Conservation (phyloP, 768 basidiomycete species). For the Porpolomopsis calyptriformis region DNA sequence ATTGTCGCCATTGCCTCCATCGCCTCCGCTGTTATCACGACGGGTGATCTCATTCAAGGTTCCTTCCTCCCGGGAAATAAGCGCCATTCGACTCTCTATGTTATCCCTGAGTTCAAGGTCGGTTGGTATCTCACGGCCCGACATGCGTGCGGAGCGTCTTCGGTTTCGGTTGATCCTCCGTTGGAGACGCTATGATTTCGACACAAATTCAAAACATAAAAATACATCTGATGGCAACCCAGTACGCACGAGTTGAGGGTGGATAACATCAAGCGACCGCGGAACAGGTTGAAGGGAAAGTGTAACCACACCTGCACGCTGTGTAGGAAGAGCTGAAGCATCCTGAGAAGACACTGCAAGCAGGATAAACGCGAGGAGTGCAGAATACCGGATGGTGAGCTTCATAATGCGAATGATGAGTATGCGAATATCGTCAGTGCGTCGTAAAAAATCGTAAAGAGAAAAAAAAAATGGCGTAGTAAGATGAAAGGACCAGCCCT, state of each 20-base stretch:
- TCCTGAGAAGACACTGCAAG: slow-evolving; percentile 13
- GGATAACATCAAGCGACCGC: slow-evolving; percentile 8
- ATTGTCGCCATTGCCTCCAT: too few relatives aligned
- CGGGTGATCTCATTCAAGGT: slow-evolving; percentile 17
- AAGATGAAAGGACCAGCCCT: neutral
- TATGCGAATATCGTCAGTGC: too few relatives aligned
- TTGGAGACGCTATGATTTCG: slow-evolving; percentile 44
- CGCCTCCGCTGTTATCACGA: neutral
- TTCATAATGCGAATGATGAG: too few relatives aligned
- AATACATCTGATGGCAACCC: neutral
- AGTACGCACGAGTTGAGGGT: slow-evolving; percentile 11
- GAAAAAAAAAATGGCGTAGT: neutral
- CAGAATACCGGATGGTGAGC: neutral
- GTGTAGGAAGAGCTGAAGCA: slow-evolving; percentile 22
- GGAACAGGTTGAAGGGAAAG: slow-evolving; percentile 10
- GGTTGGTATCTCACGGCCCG: slow-evolving; percentile 44
- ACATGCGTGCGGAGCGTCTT: slow-evolving; percentile 60
- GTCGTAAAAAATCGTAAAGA: neutral
- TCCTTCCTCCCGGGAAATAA: slow-evolving; percentile 20
- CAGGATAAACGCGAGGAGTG: neutral
- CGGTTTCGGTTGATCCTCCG: slow-evolving; percentile 59
- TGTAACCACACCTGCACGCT: slow-evolving; percentile 8
- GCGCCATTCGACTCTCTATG: slow-evolving; percentile 37
- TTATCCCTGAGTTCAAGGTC: slow-evolving; percentile 35
- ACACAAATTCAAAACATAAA: neutral